Conservation (phyloP, 1,284 basidiomycete species). For the Bjerkandera adusta region DNA sequence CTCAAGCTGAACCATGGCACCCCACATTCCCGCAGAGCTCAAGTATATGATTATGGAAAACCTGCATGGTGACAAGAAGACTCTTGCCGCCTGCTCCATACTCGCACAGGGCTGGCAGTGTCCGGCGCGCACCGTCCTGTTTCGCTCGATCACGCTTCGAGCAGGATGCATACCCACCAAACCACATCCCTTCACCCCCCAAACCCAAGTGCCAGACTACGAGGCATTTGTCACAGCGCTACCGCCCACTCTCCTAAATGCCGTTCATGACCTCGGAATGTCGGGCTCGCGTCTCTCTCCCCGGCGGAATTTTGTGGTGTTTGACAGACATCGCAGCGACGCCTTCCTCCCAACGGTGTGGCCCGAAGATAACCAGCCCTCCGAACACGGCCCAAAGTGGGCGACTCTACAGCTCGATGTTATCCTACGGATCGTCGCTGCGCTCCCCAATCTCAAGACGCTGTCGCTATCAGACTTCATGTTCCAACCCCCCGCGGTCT, state of each 20-base stretch:
- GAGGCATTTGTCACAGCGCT: not conserved
- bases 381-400: no score
- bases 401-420: no score
- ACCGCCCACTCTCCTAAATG: not conserved
- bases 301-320: not conserved
- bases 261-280: not conserved
- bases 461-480: no score
- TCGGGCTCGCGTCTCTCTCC: not conserved
- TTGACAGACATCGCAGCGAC: no score
- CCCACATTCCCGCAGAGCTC: slow-evolving; percentile 3
- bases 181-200: no score
- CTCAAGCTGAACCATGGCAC: no score
- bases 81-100: not conserved
- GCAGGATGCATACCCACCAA: not conserved
- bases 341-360: no score
- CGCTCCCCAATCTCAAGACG: no score
- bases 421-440: no score
- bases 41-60: not conserved
- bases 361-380: no score
- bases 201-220: no score
- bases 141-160: not conserved
- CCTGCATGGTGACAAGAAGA: not conserved
- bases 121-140: not conserved
- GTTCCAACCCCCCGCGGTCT: no score
- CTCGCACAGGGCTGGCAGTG: slow-evolving; percentile 1